phyloP scores from a whole-genome alignment of 306 rosid genomes.

The Leucaena leucocephala region DNA sequence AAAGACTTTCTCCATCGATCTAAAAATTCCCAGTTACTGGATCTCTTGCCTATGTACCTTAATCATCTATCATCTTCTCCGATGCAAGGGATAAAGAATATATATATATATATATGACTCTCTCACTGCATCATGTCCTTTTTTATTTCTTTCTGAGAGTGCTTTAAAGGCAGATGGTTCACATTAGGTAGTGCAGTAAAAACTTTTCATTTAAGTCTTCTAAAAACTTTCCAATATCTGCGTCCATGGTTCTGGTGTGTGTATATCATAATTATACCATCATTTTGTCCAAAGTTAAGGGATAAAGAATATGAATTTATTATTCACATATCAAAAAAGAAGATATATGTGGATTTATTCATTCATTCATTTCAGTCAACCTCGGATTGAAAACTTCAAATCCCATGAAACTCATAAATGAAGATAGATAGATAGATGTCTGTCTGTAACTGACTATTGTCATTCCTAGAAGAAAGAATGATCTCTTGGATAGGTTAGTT shows the following conservation, averaged over 20 bases:
- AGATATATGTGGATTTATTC: not conserved
- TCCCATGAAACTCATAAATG: slow-evolving; percentile 26
- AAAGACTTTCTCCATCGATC: not conserved
- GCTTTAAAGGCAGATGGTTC: slow-evolving; percentile 25
- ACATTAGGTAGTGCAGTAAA: slow-evolving; percentile 21
- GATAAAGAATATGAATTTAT: slow-evolving; percentile 6
- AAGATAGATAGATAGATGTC: slow-evolving; percentile 7
- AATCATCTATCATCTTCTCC: not conserved
- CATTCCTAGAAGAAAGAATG: not conserved
- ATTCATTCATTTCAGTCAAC: slow-evolving; percentile 5
- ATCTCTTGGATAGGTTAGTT: slow-evolving; percentile 20
- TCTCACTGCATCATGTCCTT: not conserved
- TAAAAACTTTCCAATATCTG: not conserved
- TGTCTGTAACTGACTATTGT: slow-evolving; percentile 18
- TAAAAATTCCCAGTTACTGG: not conserved
- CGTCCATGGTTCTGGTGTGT: not conserved
- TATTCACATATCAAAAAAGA: not conserved
- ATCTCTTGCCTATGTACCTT: not conserved
- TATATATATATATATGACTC: not conserved
- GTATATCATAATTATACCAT: not conserved
- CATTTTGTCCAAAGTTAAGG: not conserved
- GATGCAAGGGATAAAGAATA: slow-evolving; percentile 9
- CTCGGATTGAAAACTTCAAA: slow-evolving; percentile 28
- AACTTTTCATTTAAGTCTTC: not conserved
- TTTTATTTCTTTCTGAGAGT: slow-evolving; percentile 17